Evolutionary conservation across 202 grass and related monocot species (phyloP).

Genomic region (Musa balbisiana): DNA sequence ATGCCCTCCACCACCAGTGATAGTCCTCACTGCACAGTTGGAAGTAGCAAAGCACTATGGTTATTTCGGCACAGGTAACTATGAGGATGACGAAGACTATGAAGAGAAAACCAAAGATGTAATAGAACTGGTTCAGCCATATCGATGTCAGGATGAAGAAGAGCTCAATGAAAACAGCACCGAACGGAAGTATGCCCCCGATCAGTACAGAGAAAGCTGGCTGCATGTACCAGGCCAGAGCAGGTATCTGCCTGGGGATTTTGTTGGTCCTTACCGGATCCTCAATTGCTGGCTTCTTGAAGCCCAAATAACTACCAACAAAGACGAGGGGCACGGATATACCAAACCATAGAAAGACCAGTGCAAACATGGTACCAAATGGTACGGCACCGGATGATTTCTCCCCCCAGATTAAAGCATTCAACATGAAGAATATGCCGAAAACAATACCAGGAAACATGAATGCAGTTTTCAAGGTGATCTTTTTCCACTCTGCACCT

Average conservation of each 20-base stretch:
- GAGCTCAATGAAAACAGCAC: conserved; percentile 15
- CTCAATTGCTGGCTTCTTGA: conserved; percentile 12
- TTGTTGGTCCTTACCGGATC: conserved; percentile 16
- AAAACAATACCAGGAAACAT: conserved; percentile 17
- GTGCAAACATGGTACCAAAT: conserved; percentile 9
- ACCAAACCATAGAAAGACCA: conserved; percentile 15
- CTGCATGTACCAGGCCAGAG: conserved; percentile 3
- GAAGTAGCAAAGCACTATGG: conserved; percentile 15
- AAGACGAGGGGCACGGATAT: conserved; percentile 10
- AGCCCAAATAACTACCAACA: conserved; percentile 15
- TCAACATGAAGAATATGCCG: conserved; percentile 12
- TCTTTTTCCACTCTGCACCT: conserved; percentile 19
- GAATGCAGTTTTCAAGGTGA: conserved; percentile 14
- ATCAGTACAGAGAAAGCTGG: conserved; percentile 12
- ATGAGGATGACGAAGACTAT: conserved; percentile 7
- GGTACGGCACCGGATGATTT: conserved; percentile 19
- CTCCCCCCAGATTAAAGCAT: conserved; percentile 20
- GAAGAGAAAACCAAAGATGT: conserved; percentile 14
- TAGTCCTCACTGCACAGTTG: conserved; percentile 17
- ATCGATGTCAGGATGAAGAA: conserved; percentile 19
- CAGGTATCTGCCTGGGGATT: conserved; percentile 14
- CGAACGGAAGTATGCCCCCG: conserved; percentile 9
- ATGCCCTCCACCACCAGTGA: conserved; percentile 19
- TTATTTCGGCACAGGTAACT: conserved; percentile 10
- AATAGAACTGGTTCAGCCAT: conserved; percentile 18